Evolutionary conservation across 116 monocot species (phyloP), one percentile per base, ranked within the genome.

Genomic region (Cymodocea nodosa): DNA sequence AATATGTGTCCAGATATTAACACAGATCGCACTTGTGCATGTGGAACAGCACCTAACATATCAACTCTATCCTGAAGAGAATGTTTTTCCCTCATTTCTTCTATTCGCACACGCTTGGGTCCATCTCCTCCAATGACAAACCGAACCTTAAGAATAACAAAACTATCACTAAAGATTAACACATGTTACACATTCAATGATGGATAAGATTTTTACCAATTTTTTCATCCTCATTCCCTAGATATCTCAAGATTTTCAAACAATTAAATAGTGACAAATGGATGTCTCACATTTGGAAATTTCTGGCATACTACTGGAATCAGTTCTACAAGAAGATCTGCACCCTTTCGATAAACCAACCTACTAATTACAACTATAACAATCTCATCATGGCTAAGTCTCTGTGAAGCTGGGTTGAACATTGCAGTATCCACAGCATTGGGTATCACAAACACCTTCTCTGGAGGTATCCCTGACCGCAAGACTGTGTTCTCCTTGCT

Each of bases 41-140:
- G 94, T 50, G 84, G 94, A 73, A 94, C 94, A 61, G 94, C 94
- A 12, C 94, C 94, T 64, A 94, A 67, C 94, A 94, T 94, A 24
- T 80, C 80, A 65, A 94, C 94, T 75, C 90, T 86, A 54, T 94
- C 94, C 69, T 94, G 94, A 72, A 94, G 84, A 76, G 86, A 89
- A 50, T 86, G 75, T 68, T 94, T 94, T 60, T 94, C 94, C 79
- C 94, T 87, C 94, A 94, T 94, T 65, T 94, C 94, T 79, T 94
- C 94, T 15, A 94, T 62, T 15, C 90, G 78, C 69, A 94, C 86
- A 40, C 94, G 79, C 77, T 94, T 94, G 54, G 90, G 87, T 10
- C 94, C 94, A 83, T 94, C 94, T 71, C 94, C 94, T 63, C 94
- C 94, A 74, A 94, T 71, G 58, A 94, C 77, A 71, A 94, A 94